Conservation (phyloP, 2,329 filamentous ascomycete species). For the Botrytis deweyae region DNA sequence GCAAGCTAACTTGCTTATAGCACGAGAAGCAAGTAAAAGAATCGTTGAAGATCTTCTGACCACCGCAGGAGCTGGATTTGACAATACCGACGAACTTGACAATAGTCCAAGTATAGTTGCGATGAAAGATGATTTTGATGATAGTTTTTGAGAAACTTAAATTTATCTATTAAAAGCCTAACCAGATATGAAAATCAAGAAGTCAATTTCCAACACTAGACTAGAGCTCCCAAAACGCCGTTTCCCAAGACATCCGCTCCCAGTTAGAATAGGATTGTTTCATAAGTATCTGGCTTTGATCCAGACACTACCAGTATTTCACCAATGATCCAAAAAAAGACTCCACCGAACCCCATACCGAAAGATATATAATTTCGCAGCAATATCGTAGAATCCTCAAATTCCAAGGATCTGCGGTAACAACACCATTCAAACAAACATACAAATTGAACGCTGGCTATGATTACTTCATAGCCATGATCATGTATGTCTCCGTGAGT, state of each 20-base stretch:
- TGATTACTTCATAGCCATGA: conserved; percentile 24
- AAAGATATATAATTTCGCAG: neutral
- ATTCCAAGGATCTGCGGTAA: neutral
- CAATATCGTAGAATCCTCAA: neutral
- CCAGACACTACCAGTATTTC: neutral
- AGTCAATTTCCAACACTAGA: neutral
- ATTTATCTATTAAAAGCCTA: conserved; percentile 23
- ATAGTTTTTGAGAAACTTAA: conserved; percentile 52
- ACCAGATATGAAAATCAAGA: conserved; percentile 7
- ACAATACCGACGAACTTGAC: conserved; percentile 50
- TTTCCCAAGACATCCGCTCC: neutral
- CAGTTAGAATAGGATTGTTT: neutral
- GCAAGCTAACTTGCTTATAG: conserved; percentile 43
- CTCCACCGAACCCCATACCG: neutral
- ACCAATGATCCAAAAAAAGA: neutral
- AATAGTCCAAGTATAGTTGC: conserved; percentile 66
- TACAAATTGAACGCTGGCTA: conserved; percentile 8
- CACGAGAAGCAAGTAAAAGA: conserved; percentile 74
- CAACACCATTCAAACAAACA: neutral
- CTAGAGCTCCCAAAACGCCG: neutral
- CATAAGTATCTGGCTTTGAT: neutral
- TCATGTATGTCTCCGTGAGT: conserved; percentile 26
- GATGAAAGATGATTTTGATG: conserved; percentile 61
- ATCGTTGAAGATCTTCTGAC: conserved; percentile 79
- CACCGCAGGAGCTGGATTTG: conserved; percentile 71